phyloP scores from a whole-genome alignment of 306 rosid species.

The Clitoria ternatea region DNA sequence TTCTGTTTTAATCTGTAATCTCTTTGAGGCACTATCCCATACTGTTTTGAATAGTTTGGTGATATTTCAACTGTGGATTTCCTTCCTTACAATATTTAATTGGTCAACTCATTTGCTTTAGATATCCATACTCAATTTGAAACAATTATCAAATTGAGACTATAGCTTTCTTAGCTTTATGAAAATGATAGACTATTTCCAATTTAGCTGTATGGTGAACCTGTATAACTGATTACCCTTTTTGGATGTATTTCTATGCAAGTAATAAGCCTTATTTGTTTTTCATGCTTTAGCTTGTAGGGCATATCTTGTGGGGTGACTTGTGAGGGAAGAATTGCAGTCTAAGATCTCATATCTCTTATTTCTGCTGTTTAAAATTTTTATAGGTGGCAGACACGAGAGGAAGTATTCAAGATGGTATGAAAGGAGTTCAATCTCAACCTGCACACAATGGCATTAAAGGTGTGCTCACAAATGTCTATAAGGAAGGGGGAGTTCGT shows the following conservation, averaged over 20 bases:
- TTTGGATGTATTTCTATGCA: slow-evolving; percentile 8
- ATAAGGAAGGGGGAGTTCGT: slow-evolving; percentile 76
- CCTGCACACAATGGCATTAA: slow-evolving; percentile 55
- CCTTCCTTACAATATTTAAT: neutral
- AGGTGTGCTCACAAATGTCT: slow-evolving; percentile 68
- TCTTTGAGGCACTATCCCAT: neutral
- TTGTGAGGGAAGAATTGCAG: neutral
- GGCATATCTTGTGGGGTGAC: no score
- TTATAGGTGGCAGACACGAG: slow-evolving; percentile 57
- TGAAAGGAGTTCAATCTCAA: slow-evolving; percentile 41
- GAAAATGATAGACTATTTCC: neutral
- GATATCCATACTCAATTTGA: neutral
- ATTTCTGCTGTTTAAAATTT: slow-evolving; percentile 4
- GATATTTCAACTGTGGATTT: neutral
- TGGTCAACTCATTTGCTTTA: neutral
- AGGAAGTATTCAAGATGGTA: slow-evolving; percentile 39
- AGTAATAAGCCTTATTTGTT: neutral
- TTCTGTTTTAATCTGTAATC: slow-evolving; percentile 16
- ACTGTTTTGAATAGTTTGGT: neutral
- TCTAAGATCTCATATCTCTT: neutral
- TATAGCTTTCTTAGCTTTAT: neutral
- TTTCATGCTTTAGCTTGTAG: neutral
- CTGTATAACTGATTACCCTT: neutral
- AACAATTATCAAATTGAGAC: neutral
- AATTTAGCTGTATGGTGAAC: neutral